Evolutionary conservation across 805 yeast genomes (phyloP), one percentile per base, ranked within the genome.

Genomic region (Torulaspora delbrueckii): DNA sequence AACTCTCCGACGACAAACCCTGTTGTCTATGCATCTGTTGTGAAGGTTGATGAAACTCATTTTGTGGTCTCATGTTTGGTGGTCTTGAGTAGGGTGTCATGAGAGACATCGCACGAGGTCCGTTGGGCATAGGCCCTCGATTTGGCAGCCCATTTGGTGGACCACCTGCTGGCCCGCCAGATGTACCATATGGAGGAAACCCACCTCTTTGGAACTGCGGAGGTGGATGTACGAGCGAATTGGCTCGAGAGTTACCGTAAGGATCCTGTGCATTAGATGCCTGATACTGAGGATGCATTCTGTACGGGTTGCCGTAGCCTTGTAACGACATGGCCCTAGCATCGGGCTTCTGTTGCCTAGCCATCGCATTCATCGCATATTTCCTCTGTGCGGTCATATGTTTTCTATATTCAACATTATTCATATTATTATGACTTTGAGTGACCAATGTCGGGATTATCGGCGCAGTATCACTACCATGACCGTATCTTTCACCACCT

Each of bases 351-450:
- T 47, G 53, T 37, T 60, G 54, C 43, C 69, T 56, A 1, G 81
- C 76, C 39, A 77, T 70, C 8, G 69, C 67, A 13, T 70, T 69
- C 53, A 73, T 59, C 16, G 77, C 76, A 60, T 74, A 57, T 58
- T 85, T 85, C 68, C 80, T 83, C 59, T 79, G 82, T 4, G 78
- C 79, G 39, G 82, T 80, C 74, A 81, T 73, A 53, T 76, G 82
- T 54, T 84, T 84, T 54, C 95, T 70, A 60, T 85, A 85, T 51
- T 82, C 82, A 5, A 78, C 70, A 53, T 77, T 82, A 42, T 73
- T 73, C 53, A 70, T 58, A 39, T 66, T 69, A 19, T 51, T 43
- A 26, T 50, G 49, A 23, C 60, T 62, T 39, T 56, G 59, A 0
- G 75, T 65, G 4, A 77, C 70, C 3, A 85, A 44, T 0, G 88